phyloP scores from a whole-genome alignment of 495 filamentous ascomycete genomes.

The Monascus purpureus region DNA sequence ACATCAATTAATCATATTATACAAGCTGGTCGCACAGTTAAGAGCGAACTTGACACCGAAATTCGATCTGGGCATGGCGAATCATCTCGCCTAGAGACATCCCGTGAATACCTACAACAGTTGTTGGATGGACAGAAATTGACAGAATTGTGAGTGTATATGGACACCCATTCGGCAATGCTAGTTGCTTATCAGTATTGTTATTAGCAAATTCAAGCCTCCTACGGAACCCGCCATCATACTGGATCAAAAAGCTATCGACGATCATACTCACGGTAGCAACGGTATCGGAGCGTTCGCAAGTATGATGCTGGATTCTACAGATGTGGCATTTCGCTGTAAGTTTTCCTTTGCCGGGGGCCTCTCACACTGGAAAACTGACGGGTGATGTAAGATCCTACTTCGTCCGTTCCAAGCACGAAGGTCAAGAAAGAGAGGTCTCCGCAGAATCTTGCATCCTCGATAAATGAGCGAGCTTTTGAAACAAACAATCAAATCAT shows the following conservation, averaged over 20 bases:
- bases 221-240: conserved; percentile 13
- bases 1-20: conserved; percentile 32
- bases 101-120: conserved; percentile 52
- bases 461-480: conserved; percentile 11
- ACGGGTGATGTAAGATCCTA: too few species aligned
- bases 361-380: too few species aligned
- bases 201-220: conserved; percentile 58
- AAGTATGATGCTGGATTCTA: conserved; percentile 41
- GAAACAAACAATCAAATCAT: conserved; percentile 9
- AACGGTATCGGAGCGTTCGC: conserved; percentile 40
- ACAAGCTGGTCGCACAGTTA: conserved; percentile 27
- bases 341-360: conserved; percentile 3
- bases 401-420: conserved; percentile 11
- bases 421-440: conserved; percentile 10
- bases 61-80: conserved; percentile 23
- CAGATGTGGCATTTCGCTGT: conserved; percentile 42
- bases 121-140: conserved; percentile 52
- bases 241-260: conserved; percentile 8
- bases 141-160: conserved; percentile 52
- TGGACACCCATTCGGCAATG: conserved; percentile 2
- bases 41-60: conserved; percentile 26
- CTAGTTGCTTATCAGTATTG: conserved; percentile 6
- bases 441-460: conserved; percentile 7
- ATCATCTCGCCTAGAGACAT: conserved; percentile 28
- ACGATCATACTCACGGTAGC: conserved; percentile 10